Conservation (phyloP, 1,284 basidiomycete species). For the Cystobasidiaceae sp. region DNA sequence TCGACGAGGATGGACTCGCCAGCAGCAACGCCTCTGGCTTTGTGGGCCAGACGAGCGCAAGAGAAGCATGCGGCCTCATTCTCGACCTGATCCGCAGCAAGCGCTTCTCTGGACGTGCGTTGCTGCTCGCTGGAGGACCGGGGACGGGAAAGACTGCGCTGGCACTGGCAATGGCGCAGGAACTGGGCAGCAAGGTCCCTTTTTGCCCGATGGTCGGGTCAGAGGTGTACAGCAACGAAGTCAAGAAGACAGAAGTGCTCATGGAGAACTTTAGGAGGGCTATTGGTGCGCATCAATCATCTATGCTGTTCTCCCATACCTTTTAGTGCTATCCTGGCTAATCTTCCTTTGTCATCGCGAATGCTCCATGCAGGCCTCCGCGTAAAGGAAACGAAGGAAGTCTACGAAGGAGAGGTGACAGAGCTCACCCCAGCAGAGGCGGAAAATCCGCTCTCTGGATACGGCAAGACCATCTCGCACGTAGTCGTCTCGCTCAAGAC, state of each 20-base stretch:
- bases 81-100: constrained; percentile 85
- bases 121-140: constrained; percentile 81
- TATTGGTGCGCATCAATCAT: constrained; percentile 62
- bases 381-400: constrained; percentile 98
- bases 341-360: neutral
- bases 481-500: constrained; percentile 96
- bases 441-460: constrained; percentile 91
- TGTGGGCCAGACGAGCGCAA: constrained; percentile 79
- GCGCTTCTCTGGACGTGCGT: constrained; percentile 84
- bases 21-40: constrained; percentile 73
- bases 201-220: constrained; percentile 98
- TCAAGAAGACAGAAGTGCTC: constrained; percentile 99
- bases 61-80: constrained; percentile 88
- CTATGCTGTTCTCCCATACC: neutral
- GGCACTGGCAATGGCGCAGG: constrained; percentile 87
- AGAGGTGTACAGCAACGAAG: constrained; percentile 94
- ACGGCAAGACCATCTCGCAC: constrained; percentile 97
- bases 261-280: constrained; percentile 91
- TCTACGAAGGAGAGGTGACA: constrained; percentile 97
- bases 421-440: constrained; percentile 92
- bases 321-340: neutral
- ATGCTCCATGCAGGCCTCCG: constrained; percentile 61
- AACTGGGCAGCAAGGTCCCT: constrained; percentile 88
- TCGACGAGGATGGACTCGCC: constrained; percentile 78
- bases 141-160: constrained; percentile 95